Evolutionary conservation across 139 green algal species (phyloP).

Genomic region (Microglena sp.): DNA sequence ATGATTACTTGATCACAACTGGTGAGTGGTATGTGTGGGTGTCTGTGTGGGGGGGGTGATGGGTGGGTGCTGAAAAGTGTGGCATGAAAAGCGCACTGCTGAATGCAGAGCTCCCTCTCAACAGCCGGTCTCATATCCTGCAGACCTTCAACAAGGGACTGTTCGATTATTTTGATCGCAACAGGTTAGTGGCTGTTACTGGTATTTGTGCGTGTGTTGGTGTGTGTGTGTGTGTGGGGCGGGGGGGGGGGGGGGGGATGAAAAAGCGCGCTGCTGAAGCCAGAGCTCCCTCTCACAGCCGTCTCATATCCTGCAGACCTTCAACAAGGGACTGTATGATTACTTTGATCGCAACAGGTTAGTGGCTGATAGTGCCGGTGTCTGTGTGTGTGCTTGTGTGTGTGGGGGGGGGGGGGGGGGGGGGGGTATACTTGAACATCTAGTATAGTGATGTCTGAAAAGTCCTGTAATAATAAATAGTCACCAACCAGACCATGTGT

Average conservation of each 20-base stretch:
- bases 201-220: constrained; percentile 1
- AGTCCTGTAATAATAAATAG: not conserved
- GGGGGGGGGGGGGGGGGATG: too few species aligned
- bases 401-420: too few species aligned
- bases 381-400: too few species aligned
- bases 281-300: constrained; percentile 74
- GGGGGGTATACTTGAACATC: not conserved
- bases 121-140: constrained; percentile 56
- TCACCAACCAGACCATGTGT: constrained; percentile 34
- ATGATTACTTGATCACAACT: too few species aligned
- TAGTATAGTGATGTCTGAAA: not conserved
- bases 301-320: constrained; percentile 40
- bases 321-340: constrained; percentile 80
- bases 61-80: too few species aligned
- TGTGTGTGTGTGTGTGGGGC: too few species aligned
- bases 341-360: constrained; percentile 80
- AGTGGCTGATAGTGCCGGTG: not conserved
- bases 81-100: constrained; percentile 71
- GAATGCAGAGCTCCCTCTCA: constrained; percentile 76
- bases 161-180: constrained; percentile 90
- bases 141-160: constrained; percentile 57
- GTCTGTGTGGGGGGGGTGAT: too few species aligned
- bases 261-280: constrained; percentile 61
- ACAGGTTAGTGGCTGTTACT: constrained; percentile 32
- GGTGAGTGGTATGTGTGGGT: too few species aligned